A percentile compares a stretch with the other conserved stretches of the same genome.
These are phyloP conservation scores for Trichoderma atroviride DNA, from an alignment of 2,329 filamentous ascomycete genomes.

Conservation along the genomic window DNA sequence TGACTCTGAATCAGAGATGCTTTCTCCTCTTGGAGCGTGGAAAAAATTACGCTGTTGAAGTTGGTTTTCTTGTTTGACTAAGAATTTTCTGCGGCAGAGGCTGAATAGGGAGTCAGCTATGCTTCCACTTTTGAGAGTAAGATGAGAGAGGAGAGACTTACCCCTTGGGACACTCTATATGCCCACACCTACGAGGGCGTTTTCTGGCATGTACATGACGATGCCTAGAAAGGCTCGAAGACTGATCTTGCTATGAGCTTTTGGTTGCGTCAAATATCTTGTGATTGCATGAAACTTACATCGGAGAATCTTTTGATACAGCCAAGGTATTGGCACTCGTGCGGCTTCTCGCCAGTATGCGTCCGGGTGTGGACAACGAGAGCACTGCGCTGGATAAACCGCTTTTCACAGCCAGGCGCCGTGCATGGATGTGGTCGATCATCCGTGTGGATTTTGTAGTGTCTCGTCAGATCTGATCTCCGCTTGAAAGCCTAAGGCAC, in stretches of 20 bases:
- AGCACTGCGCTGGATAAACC: slow-evolving; percentile 71
- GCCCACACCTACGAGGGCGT: slow-evolving; percentile 65
- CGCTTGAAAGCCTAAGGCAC: slow-evolving; percentile 66
- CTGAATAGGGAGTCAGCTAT: slow-evolving; percentile 43
- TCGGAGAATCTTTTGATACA: slow-evolving; percentile 73
- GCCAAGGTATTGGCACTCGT: slow-evolving; percentile 65
- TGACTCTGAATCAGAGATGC: slow-evolving; percentile 58
- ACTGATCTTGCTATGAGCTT: slow-evolving; percentile 44
- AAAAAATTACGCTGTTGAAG: slow-evolving; percentile 62
- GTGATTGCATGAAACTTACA: slow-evolving; percentile 48
- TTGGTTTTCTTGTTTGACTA: slow-evolving; percentile 67
- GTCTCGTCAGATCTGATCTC: slow-evolving; percentile 70
- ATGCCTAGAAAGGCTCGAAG: slow-evolving; percentile 66
- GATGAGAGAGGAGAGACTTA: slow-evolving; percentile 36
- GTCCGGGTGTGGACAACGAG: slow-evolving; percentile 71
- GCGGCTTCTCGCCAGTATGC: slow-evolving; percentile 72
- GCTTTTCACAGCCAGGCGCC: slow-evolving; percentile 65
- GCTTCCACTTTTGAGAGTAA: neutral
- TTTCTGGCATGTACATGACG: slow-evolving; percentile 68
- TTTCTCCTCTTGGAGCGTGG: slow-evolving; percentile 57
- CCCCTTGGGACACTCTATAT: slow-evolving; percentile 66
- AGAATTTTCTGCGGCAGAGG: slow-evolving; percentile 73
- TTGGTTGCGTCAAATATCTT: neutral
- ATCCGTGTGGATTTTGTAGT: slow-evolving; percentile 73
- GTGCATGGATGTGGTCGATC: slow-evolving; percentile 67